Percentiles rank a stretch among this genome's conserved stretches.
Evolutionary conservation across 768 basidiomycete genomes (phyloP).

Genomic region (Clavaria fumosa): DNA sequence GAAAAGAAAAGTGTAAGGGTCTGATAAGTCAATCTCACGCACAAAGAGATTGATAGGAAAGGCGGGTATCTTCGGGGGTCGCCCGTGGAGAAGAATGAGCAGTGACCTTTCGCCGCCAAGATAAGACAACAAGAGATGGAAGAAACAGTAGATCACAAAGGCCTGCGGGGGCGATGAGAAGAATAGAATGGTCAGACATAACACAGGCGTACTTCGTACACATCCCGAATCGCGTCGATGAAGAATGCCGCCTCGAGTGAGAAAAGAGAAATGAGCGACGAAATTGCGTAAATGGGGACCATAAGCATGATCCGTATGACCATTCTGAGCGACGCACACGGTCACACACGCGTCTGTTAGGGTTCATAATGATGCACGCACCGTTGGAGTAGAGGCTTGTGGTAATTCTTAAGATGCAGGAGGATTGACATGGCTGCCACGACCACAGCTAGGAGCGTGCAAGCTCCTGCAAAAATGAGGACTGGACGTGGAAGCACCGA

Average conservation of each 20-base stretch:
- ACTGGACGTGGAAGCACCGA: slow-evolving; percentile 42
- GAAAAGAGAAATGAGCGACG: slow-evolving; percentile 85
- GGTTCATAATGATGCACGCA: slow-evolving; percentile 21
- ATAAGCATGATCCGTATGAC: slow-evolving; percentile 94
- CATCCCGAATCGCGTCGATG: slow-evolving; percentile 86
- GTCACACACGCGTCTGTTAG: too few species aligned
- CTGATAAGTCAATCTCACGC: slow-evolving; percentile 80
- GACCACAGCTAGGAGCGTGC: slow-evolving; percentile 51
- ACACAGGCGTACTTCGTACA: slow-evolving; percentile 62
- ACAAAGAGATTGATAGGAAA: slow-evolving; percentile 79
- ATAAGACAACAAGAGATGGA: slow-evolving; percentile 65
- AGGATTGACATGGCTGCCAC: slow-evolving; percentile 64
- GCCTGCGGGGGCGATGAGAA: slow-evolving; percentile 31
- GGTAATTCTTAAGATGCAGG: slow-evolving; percentile 74
- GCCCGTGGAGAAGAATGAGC: slow-evolving; percentile 81
- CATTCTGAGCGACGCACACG: slow-evolving; percentile 54
- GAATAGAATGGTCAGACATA: not conserved
- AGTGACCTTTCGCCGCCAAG: slow-evolving; percentile 89
- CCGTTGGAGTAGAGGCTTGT: slow-evolving; percentile 71
- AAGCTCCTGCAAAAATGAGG: slow-evolving; percentile 45
- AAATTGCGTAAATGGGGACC: slow-evolving; percentile 85
- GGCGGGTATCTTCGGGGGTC: slow-evolving; percentile 74
- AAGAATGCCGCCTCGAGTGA: slow-evolving; percentile 92
- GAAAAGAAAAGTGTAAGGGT: slow-evolving; percentile 88
- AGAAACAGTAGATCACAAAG: slow-evolving; percentile 91